These are phyloP conservation scores for Ascochyta rabiei DNA, from an alignment of 2,329 filamentous ascomycete genomes.

Conservation along the genomic window DNA sequence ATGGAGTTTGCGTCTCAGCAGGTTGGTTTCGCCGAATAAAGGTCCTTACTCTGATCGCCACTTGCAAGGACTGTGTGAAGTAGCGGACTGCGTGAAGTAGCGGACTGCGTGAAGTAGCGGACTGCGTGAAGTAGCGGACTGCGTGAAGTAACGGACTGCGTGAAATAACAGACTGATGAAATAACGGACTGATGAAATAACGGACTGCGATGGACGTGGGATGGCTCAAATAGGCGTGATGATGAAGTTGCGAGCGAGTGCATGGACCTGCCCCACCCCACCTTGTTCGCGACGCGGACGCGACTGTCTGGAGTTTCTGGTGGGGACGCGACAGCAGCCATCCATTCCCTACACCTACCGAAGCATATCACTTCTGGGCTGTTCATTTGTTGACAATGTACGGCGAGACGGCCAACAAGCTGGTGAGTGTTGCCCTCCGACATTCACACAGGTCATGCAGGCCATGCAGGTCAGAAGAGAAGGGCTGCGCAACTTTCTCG, in stretches of 20 bases:
- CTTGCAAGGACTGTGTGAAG: neutral
- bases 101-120: neutral
- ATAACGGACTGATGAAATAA: too few relatives aligned
- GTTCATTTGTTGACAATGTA: constrained; percentile 67
- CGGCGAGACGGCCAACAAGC: constrained; percentile 83
- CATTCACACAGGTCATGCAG: neutral
- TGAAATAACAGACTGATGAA: too few relatives aligned
- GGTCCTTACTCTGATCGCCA: neutral
- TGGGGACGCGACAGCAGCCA: constrained; percentile 8
- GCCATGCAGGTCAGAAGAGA: neutral
- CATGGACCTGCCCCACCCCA: constrained; percentile 20
- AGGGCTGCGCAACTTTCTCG: neutral
- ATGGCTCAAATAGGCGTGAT: constrained; percentile 18
- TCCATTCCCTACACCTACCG: neutral
- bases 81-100: too few relatives aligned
- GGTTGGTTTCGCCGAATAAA: neutral
- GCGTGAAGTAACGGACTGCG: too few relatives aligned
- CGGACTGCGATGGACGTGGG: neutral
- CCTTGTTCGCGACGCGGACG: constrained; percentile 25
- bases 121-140: too few relatives aligned
- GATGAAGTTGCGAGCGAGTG: constrained; percentile 12
- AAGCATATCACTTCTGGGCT: neutral
- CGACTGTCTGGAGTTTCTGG: constrained; percentile 17
- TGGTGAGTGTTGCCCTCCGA: constrained; percentile 60
- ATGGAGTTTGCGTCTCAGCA: neutral